Evolutionary conservation across 495 filamentous ascomycete species (phyloP), one percentile per base, ranked within the genome.

Genomic region (Xylaria scruposa): DNA sequence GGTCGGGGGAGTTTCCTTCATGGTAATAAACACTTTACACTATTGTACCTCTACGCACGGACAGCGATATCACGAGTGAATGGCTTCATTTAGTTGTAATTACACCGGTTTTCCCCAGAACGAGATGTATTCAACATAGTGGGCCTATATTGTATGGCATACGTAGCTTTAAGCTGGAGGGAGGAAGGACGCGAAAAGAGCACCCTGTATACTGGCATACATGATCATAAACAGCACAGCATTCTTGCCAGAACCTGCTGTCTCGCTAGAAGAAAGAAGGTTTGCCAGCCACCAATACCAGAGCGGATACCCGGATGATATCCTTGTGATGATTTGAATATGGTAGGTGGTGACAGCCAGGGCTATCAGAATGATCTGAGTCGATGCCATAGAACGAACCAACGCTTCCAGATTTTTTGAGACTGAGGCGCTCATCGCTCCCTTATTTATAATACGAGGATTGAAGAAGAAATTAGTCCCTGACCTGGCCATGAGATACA

Each of bases 261-360:
- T 77, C 44, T 73, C 72, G 44, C 72, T 74, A 68, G 66, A 73
- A 75, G 29, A 81, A 54, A 76, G 77, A 40, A 80, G 87, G 33
- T 85, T 75, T 5, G 85, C 90, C 49, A 95, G 58, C 85, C 90
- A 96, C 89, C 92, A 92, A 78, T 97, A 94, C 93, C 94, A 97
- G 33, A 98, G 76, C 38, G 94, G 92, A 81, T 94, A 98, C 0
- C 91, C 94, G 0, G 95, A 97, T 3, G 93, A 91, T 19, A 99
- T 89, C 40, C 96, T 87, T 47, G 91, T 96, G 72, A 98, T 91
- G 70, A 98, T 97, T 80, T 99, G 96, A 15, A 97, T 92, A 73
- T 99, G 96, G 73, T 95, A 97, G 60, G 80, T 92, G 10, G 90
- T 92, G 33, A 95, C 75, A 9, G 93, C 92, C 74, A 95, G 79